Base-by-base conservation (phyloP, 1,284 basidiomycete species). In the Veloporphyrellus conicus region DNA sequence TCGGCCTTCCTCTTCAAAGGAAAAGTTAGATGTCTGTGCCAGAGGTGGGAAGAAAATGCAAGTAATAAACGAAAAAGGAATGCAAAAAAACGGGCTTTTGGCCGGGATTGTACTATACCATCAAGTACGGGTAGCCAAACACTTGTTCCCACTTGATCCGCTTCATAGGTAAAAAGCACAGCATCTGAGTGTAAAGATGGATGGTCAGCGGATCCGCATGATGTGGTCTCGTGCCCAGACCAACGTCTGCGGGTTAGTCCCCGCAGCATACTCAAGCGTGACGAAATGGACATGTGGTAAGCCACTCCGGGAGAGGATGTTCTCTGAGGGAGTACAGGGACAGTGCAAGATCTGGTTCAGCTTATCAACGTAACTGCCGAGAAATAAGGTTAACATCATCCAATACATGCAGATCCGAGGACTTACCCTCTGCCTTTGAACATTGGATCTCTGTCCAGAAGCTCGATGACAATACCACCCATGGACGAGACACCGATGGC, bases 311-410 rank as follows among this genome's bases (percentile, higher is more conserved):
- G 92, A 84, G 25, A 99, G 81, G 0, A 96, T 98, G 57, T 95
- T 91, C 68, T 99, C 95, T 11, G 90, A 90, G 0, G 96, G 96
- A 0, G 96, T 99, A 32, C 96, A 96, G 23, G 99, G 82, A 63
- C 94, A 93, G 70, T 99, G 93, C 35, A 99, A 77, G 63, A 99
- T 98, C 69, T 97, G 95, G 68, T 99, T 99, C 36, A 99, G 78
- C 69, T 99, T 96, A 68, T 99, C 95, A 49, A 99, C 95, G 63
- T 97, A 96, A 67, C 88, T 90, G 57, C 7, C 43, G 15, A 48
- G 12, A 41, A 15, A 45, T 39, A 16, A 23, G n/a, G 29, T 31
- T 31, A 20, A 47, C 18, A 52, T 16, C 7, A 27, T 1, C 20
- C 32, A 28, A 8, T 16, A 10, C 28, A 22, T 15, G 29, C n/a